Base-by-base conservation (phyloP, 2,329 filamentous ascomycete species). In the Huntiella abstrusa region DNA sequence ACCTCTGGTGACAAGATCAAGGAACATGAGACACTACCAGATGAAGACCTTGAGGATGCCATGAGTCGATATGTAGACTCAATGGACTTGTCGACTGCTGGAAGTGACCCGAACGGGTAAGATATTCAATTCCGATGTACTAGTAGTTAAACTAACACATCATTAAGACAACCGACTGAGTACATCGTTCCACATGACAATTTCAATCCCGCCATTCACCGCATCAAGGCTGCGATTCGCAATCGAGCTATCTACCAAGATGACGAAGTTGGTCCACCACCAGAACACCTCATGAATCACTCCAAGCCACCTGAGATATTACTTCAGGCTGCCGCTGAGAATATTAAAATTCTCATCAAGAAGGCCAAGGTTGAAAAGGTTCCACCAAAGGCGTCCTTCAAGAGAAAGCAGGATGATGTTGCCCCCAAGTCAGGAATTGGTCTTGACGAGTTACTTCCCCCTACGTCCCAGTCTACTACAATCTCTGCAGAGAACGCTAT, bases 61-160 rank as follows among this genome's bases (percentile, higher is more conserved):
- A 96, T 98, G 87, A 80, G 78, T 58, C 76, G 84, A 52, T 96
- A 88, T 54, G 85, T 98, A 5, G 85, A 96, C 58, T 76, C 75
- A 5, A 94, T 98, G 88, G 87, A 95, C 55, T 65, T 98, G 2
- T 80, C 80, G 1, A 68, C 60, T 0, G 76, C 80, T 55, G 80
- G 70, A 7, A 71, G 68, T 40, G 80, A 93, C 54, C 83, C 91
- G 40, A 73, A 87, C 38, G 83, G 79, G 75, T 83, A 62, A 55
- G 69, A 54, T 7, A 28, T 7, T 52, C n/a, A 16, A 36, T 11
- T 10, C 4, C 5, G 4, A 16, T 28, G 3, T 15, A 8, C 13
- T 33, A 28, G 12, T 28, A 8, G 10, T 13, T 3, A 10, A 19
- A 10, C 2, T 15, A 4, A 11, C 13, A 8, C 10, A n/a, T 1